phyloP scores from a whole-genome alignment of 2,329 filamentous ascomycete species.

The Venturia oleaginea region DNA sequence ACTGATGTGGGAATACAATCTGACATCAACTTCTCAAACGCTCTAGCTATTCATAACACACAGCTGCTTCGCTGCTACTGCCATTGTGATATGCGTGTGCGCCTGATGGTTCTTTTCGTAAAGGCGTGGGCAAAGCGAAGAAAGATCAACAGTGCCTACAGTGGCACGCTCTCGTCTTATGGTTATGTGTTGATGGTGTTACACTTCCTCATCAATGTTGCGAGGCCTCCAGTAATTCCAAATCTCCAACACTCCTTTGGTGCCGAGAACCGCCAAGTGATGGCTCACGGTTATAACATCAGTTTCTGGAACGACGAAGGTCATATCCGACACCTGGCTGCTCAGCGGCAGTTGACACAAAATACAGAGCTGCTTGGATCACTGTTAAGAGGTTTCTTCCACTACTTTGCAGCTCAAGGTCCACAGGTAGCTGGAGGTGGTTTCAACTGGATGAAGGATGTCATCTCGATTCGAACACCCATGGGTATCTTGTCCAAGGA shows the following conservation, averaged over 20 bases:
- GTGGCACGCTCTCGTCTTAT: conserved; percentile 79
- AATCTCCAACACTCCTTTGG: conserved; percentile 60
- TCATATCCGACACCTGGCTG: conserved; percentile 55
- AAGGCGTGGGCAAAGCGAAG: conserved; percentile 85
- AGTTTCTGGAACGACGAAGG: conserved; percentile 70
- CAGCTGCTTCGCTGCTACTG: conserved; percentile 75
- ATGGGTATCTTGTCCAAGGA: conserved; percentile 61
- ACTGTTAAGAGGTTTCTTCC: conserved; percentile 75
- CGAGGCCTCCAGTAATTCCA: conserved; percentile 69
- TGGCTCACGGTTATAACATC: conserved; percentile 56
- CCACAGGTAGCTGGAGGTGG: conserved; percentile 24
- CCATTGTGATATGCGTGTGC: conserved; percentile 66
- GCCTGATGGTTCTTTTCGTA: conserved; percentile 71
- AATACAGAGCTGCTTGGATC: conserved; percentile 63
- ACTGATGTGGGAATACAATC: conserved; percentile 72
- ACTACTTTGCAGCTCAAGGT: conserved; percentile 64
- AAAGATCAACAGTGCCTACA: conserved; percentile 78
- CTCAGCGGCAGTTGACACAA: conserved; percentile 49
- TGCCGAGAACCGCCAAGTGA: neutral
- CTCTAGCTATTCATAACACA: conserved; percentile 77
- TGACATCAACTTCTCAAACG: conserved; percentile 85
- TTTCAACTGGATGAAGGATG: conserved; percentile 75
- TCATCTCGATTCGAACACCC: conserved; percentile 64
- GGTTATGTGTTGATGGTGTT: conserved; percentile 89
- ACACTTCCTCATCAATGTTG: conserved; percentile 81